Conservation (phyloP, 2,329 filamentous ascomycete species). For the Microsporum audouinii region DNA sequence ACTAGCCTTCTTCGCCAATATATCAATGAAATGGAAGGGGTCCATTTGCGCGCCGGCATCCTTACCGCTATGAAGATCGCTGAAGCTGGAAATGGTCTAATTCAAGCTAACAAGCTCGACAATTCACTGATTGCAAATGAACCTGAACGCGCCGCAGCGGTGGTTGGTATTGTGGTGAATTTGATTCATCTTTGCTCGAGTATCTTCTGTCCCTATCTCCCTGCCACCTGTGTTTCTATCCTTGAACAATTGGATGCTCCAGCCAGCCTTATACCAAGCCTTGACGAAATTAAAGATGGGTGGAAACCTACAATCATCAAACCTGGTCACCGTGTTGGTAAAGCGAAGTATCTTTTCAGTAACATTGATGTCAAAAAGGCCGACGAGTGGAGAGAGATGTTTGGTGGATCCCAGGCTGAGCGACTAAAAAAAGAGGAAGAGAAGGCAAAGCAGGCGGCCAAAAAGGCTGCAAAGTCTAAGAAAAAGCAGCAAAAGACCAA, state of each 20-base stretch:
- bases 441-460: constrained; percentile 30
- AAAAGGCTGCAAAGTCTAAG: constrained; percentile 17
- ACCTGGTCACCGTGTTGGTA: constrained; percentile 69
- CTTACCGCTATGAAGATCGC: constrained; percentile 46
- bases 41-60: constrained; percentile 48
- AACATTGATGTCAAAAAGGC: constrained; percentile 72
- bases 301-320: constrained; percentile 53
- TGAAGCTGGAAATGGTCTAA: constrained; percentile 47
- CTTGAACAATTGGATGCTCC: constrained; percentile 59
- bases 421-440: constrained; percentile 60
- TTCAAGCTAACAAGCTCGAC: constrained; percentile 51
- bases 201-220: constrained; percentile 74
- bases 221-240: constrained; percentile 63
- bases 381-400: constrained; percentile 69
- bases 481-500: constrained; percentile 10
- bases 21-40: constrained; percentile 47
- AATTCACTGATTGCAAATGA: constrained; percentile 50
- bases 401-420: constrained; percentile 54
- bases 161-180: constrained; percentile 70
- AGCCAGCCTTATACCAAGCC: constrained; percentile 48
- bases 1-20: constrained; percentile 46
- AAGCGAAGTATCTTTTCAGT: constrained; percentile 69
- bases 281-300: constrained; percentile 39
- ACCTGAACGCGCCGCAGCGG: constrained; percentile 48
- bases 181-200: constrained; percentile 70